These are phyloP conservation scores for Meira miltonrushii DNA, from an alignment of 1,284 basidiomycete species.

Conservation along the genomic window DNA sequence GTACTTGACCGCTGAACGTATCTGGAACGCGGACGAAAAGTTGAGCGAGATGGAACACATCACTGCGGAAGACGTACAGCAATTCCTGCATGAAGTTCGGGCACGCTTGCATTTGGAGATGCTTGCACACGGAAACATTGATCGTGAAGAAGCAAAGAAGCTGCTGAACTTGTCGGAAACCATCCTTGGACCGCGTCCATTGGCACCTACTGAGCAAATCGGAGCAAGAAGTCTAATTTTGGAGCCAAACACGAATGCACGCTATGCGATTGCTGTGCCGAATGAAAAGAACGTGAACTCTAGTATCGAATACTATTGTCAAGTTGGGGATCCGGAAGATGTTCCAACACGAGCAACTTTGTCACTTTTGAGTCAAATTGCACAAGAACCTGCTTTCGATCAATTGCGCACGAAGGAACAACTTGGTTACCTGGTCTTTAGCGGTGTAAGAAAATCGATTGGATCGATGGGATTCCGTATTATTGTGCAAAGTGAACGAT, in stretches of 20 bases:
- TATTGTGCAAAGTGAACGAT: slow-evolving; percentile 82
- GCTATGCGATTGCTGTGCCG: slow-evolving; percentile 67
- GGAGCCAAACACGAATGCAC: slow-evolving; percentile 64
- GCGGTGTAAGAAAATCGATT: slow-evolving; percentile 27
- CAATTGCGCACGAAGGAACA: slow-evolving; percentile 92
- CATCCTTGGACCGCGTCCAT: slow-evolving; percentile 62
- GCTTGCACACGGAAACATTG: slow-evolving; percentile 79
- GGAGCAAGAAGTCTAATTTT: slow-evolving; percentile 39
- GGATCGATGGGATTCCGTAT: slow-evolving; percentile 76
- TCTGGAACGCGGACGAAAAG: slow-evolving; percentile 77
- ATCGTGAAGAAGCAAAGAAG: slow-evolving; percentile 71
- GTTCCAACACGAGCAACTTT: slow-evolving; percentile 36
- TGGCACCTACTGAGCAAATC: slow-evolving; percentile 23
- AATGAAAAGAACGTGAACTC: slow-evolving; percentile 86
- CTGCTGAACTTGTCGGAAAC: slow-evolving; percentile 70
- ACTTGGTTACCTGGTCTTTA: slow-evolving; percentile 68
- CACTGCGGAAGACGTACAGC: slow-evolving; percentile 67
- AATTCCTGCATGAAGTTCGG: slow-evolving; percentile 65
- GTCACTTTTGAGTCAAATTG: slow-evolving; percentile 46
- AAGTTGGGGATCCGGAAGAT: slow-evolving; percentile 44
- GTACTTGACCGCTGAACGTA: slow-evolving; percentile 66
- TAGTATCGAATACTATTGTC: slow-evolving; percentile 54
- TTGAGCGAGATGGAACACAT: slow-evolving; percentile 72
- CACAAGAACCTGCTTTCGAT: slow-evolving; percentile 81
- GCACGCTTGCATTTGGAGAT: slow-evolving; percentile 69